A percentile compares a stretch with the other conserved stretches of the same genome.
Evolutionary conservation across 2,329 filamentous ascomycete species (phyloP).

Genomic region (Ophiostoma ips): DNA sequence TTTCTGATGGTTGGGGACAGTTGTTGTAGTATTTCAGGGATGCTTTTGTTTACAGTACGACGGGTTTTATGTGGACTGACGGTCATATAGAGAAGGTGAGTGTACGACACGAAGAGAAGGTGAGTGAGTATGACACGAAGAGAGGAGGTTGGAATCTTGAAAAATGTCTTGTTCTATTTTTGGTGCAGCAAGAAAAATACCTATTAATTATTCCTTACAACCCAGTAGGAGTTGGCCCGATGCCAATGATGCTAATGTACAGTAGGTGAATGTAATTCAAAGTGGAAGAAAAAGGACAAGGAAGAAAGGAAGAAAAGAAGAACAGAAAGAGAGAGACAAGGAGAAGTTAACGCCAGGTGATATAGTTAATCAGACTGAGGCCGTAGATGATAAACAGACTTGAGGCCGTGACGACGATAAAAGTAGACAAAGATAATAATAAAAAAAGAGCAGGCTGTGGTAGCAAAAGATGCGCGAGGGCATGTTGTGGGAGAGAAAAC

Average conservation of each 20-base stretch:
- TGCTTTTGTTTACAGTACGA: neutral
- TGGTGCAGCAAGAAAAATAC: too few species aligned
- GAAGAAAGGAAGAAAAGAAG: neutral
- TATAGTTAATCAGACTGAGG: neutral
- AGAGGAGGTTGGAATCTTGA: too few species aligned
- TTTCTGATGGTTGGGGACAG: neutral
- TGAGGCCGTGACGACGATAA: neutral
- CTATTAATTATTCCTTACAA: neutral
- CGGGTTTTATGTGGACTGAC: too few species aligned
- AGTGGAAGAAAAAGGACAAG: neutral
- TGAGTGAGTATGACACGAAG: too few species aligned
- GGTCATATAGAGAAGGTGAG: too few species aligned
- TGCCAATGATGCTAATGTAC: neutral
- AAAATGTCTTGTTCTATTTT: too few species aligned
- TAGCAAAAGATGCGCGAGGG: too few species aligned
- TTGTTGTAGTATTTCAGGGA: neutral
- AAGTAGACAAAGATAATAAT: neutral
- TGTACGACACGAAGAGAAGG: too few species aligned
- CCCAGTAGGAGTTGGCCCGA: neutral
- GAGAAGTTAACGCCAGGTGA: neutral
- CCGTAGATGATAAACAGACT: neutral
- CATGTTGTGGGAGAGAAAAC: neutral
- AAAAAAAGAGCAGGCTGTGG: too few species aligned
- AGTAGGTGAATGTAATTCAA: neutral
- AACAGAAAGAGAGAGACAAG: neutral